These are phyloP conservation scores for Nothophaeocryptopus gaeumannii DNA, from an alignment of 2,329 filamentous ascomycete species.

Conservation along the genomic window DNA sequence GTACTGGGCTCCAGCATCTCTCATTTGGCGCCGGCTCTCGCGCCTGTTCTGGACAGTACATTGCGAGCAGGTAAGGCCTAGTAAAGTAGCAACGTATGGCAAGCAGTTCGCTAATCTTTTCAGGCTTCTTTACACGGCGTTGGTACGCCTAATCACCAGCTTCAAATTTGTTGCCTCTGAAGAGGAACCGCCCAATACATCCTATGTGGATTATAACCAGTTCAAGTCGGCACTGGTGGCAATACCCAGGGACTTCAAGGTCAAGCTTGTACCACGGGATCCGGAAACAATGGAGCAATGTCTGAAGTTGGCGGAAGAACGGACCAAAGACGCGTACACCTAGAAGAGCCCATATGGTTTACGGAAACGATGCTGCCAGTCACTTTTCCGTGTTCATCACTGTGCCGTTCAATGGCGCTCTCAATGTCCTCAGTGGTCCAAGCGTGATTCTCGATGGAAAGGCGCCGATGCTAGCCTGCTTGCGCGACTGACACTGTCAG, in stretches of 20 bases:
- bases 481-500: too few species aligned
- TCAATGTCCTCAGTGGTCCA: too few species aligned
- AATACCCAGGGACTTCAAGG: conserved; percentile 58
- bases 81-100: too few species aligned
- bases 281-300: conserved; percentile 39
- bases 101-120: conserved; percentile 13
- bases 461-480: too few species aligned
- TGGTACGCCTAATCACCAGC: conserved; percentile 49
- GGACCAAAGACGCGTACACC: conserved; percentile 52
- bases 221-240: conserved; percentile 60
- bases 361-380: not conserved
- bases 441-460: too few species aligned
- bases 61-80: conserved; percentile 39
- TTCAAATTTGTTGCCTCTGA: conserved; percentile 52
- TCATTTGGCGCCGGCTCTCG: conserved; percentile 54
- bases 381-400: too few species aligned
- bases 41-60: conserved; percentile 52
- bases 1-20: conserved; percentile 41
- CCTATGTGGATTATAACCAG: conserved; percentile 62
- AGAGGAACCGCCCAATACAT: conserved; percentile 55
- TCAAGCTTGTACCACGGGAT: conserved; percentile 55
- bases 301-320: conserved; percentile 42
- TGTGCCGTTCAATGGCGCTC: too few species aligned
- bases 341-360: not conserved
- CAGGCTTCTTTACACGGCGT: conserved; percentile 49